phyloP scores from a whole-genome alignment of 2,329 filamentous ascomycete species.

The Penicillium crustosum region DNA sequence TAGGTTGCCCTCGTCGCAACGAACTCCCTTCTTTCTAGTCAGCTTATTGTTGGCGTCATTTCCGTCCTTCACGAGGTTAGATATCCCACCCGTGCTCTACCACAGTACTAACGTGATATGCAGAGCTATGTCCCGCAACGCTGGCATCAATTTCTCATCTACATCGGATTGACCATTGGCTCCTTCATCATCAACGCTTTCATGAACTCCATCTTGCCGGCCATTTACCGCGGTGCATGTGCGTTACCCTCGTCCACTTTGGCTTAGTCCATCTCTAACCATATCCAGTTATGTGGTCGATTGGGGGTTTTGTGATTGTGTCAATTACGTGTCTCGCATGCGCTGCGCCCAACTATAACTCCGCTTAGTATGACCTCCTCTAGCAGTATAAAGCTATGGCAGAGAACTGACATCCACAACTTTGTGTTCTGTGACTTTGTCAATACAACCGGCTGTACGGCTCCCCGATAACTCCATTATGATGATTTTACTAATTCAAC shows the following conservation, averaged over 20 bases:
- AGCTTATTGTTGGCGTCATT: conserved; percentile 66
- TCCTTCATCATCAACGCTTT: conserved; percentile 67
- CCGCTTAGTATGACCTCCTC: conserved; percentile 50
- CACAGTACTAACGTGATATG: background rate
- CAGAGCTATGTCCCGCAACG: conserved; percentile 54
- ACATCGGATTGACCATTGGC: conserved; percentile 60
- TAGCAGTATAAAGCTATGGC: too few relatives aligned
- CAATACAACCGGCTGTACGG: conserved; percentile 62
- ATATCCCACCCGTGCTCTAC: background rate
- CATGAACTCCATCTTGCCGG: conserved; percentile 60
- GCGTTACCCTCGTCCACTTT: background rate
- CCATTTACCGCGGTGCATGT: conserved; percentile 65
- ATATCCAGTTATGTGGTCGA: conserved; percentile 60
- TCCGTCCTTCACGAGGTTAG: conserved; percentile 56
- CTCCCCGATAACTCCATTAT: background rate
- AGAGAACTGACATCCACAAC: conserved; percentile 15
- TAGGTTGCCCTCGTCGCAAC: conserved; percentile 62
- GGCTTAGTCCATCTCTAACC: conserved; percentile 3
- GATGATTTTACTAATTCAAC: conserved; percentile 10
- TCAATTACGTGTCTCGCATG: conserved; percentile 67
- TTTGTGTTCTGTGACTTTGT: conserved; percentile 63
- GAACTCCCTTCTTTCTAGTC: conserved; percentile 64
- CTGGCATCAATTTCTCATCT: conserved; percentile 74
- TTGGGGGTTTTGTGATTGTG: conserved; percentile 67
- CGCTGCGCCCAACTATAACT: conserved; percentile 64